Evolutionary conservation across 306 rosid species (phyloP).

Genomic region (Argentina anserina): DNA sequence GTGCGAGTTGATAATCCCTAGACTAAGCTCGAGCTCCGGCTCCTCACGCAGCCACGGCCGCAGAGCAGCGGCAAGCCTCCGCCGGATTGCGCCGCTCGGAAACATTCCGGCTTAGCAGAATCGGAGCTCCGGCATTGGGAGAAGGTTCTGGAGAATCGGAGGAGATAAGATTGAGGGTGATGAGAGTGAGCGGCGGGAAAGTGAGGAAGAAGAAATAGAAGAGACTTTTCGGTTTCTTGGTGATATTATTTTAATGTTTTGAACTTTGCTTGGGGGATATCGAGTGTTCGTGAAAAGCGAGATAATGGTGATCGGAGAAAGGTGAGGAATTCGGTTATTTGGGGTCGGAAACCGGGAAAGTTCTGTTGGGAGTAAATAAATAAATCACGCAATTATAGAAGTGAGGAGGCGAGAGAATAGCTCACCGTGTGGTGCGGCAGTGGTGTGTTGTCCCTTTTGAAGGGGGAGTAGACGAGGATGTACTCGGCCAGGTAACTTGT

Average conservation of each 20-base stretch:
- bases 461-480: neutral
- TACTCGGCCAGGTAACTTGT: neutral
- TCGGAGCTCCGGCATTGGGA: neutral
- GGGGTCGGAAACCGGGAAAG: conserved; percentile 1
- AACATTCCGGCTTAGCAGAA: conserved; percentile 35
- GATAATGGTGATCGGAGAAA: neutral
- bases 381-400: neutral
- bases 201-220: neutral
- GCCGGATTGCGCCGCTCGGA: conserved; percentile 36
- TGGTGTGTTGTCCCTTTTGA: neutral
- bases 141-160: conserved; percentile 6
- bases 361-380: neutral
- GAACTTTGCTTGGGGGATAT: neutral
- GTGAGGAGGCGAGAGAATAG: neutral
- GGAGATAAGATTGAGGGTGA: neutral
- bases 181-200: conserved; percentile 41
- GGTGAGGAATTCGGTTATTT: neutral
- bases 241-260: neutral
- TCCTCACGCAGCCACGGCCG: conserved; percentile 73
- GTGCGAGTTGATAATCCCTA: conserved; percentile 43
- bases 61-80: conserved; percentile 62
- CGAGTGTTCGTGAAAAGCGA: neutral
- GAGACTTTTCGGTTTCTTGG: neutral
- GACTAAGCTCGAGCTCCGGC: conserved; percentile 55
- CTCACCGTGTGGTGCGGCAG: neutral